Base-by-base conservation (phyloP, 805 yeast genomes). In the Ogataea zsoltii region DNA sequence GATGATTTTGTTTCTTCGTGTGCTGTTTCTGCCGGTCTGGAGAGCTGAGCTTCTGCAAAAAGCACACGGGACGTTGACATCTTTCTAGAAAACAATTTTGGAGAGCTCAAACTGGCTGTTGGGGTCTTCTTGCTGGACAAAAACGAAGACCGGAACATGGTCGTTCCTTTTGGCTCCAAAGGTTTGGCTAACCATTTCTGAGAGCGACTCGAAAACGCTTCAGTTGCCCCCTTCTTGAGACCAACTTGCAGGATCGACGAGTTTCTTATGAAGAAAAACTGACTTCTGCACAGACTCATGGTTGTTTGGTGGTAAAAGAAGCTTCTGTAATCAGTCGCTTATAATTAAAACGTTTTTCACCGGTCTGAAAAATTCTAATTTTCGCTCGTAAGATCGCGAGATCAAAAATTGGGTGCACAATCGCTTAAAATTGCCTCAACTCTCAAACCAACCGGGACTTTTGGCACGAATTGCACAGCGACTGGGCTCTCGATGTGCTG, bases 211-310 rank as follows among this genome's bases (percentile, higher is more conserved):
- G 26, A 34, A 14, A 21, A 4, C 11, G 21, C 44, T 10, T 33
- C 29, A n/a, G 50, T 36, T 13, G 48, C 16, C 13, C 41, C 32
- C 10, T 49, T 50, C 30, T 54, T 54, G 41, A 56, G 44, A 1
- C 65, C 63, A 12, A 49, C 56, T 17, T 44, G 51, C 33, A 75
- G 57, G 29, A 79, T 74, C 18, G 77, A 65, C 3, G 76, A 56
- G 64, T 82, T 82, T 58, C 70, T 72, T 49, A 80, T 70, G 62
- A 82, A 82, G 69, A 76, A 81, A 63, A 80, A 78, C 69, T 76
- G 75, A 5, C 82, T 68, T 57, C 73, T 74, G 37, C 80, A 74
- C 39, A 81, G 62, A 55, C 61, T 57, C 67, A 59, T 62, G 38
- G 38, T 23, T 26, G 28, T 10, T 19, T 10, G 31, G 25, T 21